A percentile compares a stretch with the other conserved stretches of the same genome.
Evolutionary conservation across 2,329 filamentous ascomycete species (phyloP).

Genomic region (Neonectria sp.): DNA sequence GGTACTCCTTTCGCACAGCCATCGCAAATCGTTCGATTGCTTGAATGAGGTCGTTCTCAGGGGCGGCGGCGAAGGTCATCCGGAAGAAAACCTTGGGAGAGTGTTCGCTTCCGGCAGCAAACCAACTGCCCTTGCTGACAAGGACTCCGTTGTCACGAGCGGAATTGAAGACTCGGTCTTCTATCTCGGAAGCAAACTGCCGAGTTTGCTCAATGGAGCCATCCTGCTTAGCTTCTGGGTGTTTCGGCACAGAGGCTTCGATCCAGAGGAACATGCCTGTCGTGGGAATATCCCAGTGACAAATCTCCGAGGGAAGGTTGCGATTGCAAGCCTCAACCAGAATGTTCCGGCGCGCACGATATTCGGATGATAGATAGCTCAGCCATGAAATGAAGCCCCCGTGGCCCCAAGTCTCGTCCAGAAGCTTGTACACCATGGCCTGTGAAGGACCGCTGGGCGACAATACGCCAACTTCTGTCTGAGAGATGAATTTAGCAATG

Average conservation of each 20-base stretch:
- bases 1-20: constrained; percentile 6
- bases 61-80: constrained; percentile 15
- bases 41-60: constrained; percentile 6
- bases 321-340: constrained; percentile 68
- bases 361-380: constrained; percentile 80
- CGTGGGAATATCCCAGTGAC: constrained; percentile 80
- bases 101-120: constrained; percentile 5
- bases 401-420: constrained; percentile 93
- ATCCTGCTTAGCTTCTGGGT: constrained; percentile 51
- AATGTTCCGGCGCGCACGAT: constrained; percentile 54
- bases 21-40: constrained; percentile 13
- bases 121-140: constrained; percentile 20
- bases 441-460: constrained; percentile 85
- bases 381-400: constrained; percentile 89
- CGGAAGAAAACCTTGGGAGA: constrained; percentile 4
- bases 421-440: constrained; percentile 83
- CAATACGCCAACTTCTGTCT: constrained; percentile 83
- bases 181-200: constrained; percentile 4
- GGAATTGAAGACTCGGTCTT: constrained; percentile 3
- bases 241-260: constrained; percentile 56
- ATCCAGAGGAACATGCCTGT: constrained; percentile 94
- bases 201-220: neutral
- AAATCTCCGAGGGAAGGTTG: constrained; percentile 77
- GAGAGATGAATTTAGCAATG: constrained; percentile 80
- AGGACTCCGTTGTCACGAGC: constrained; percentile 18